phyloP scores from a whole-genome alignment of 1,139 yeast genomes.

The Nematodospora anomalae region DNA sequence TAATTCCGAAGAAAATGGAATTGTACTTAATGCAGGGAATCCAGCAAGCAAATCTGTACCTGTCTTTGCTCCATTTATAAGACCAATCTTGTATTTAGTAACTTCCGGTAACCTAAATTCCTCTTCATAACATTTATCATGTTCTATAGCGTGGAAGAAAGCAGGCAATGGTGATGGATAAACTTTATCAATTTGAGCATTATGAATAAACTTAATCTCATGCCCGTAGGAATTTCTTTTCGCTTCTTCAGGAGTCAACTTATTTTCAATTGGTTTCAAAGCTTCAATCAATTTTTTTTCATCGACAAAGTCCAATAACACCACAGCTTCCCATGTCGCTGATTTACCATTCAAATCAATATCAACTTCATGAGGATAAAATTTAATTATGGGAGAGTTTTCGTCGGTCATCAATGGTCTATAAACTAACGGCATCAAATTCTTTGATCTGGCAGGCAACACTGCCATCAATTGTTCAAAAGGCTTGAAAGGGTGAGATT shows the following conservation, averaged over 20 bases:
- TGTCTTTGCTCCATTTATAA: constrained; percentile 63
- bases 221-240: constrained; percentile 72
- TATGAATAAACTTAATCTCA: constrained; percentile 65
- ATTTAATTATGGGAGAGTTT: constrained; percentile 82
- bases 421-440: constrained; percentile 74
- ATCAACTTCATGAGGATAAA: constrained; percentile 87
- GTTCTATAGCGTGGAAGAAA: constrained; percentile 72
- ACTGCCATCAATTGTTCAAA: constrained; percentile 98
- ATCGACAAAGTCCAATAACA: constrained; percentile 91
- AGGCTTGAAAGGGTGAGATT: constrained; percentile 83
- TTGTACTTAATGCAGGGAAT: constrained; percentile 77
- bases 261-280: constrained; percentile 61
- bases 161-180: constrained; percentile 82
- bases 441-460: constrained; percentile 86
- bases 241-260: constrained; percentile 67
- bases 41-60: constrained; percentile 82
- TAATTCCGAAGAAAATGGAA: constrained; percentile 57
- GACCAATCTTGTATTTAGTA: constrained; percentile 54
- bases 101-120: constrained; percentile 52
- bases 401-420: constrained; percentile 88
- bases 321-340: constrained; percentile 98
- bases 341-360: constrained; percentile 93
- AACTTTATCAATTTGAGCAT: constrained; percentile 71
- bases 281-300: constrained; percentile 71
- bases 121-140: constrained; percentile 72